Conservation (phyloP, 1,284 basidiomycete species). For the Sanghuangporus sanghuang region DNA sequence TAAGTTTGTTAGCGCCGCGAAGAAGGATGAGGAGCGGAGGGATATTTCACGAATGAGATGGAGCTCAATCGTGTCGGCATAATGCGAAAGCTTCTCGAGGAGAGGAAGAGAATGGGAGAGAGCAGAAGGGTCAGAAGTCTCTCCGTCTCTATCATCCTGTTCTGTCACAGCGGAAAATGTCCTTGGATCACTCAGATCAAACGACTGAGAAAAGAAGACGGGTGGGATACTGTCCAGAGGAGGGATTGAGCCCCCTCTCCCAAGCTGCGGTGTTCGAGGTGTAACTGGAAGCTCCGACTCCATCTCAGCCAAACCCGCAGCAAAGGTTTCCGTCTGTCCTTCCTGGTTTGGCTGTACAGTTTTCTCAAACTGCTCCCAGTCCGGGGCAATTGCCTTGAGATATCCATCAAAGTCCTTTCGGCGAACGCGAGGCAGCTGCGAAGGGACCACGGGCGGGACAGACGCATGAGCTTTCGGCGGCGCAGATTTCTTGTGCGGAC, state of each 20-base stretch:
- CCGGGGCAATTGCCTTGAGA: conserved; percentile 64
- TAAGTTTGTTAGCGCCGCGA: conserved; percentile 91
- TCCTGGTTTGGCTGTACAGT: conserved; percentile 44
- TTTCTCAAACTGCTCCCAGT: conserved; percentile 71
- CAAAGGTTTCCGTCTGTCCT: conserved; percentile 20
- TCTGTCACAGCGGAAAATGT: conserved; percentile 85
- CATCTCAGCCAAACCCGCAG: conserved; percentile 10
- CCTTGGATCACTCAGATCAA: conserved; percentile 82
- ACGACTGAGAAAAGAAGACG: conserved; percentile 74
- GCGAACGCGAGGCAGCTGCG: conserved; percentile 71
- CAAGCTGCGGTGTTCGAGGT: conserved; percentile 30
- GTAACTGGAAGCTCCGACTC: conserved; percentile 21
- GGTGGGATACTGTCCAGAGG: conserved; percentile 75
- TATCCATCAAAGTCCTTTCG: conserved; percentile 86
- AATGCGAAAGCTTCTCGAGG: conserved; percentile 89
- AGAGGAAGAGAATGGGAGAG: conserved; percentile 67
- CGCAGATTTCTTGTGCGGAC: conserved; percentile 77
- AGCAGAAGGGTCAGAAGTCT: conserved; percentile 44
- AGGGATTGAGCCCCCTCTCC: conserved; percentile 44
- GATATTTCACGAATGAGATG: conserved; percentile 94
- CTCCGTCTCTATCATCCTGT: conserved; percentile 31
- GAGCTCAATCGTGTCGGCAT: conserved; percentile 92
- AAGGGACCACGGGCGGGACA: conserved; percentile 66
- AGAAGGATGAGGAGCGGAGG: conserved; percentile 88
- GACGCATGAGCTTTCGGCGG: conserved; percentile 82